Evolutionary conservation across 1,139 yeast genomes (phyloP), one percentile per base, ranked within the genome.

Genomic region (Tardiomyces depauwii): DNA sequence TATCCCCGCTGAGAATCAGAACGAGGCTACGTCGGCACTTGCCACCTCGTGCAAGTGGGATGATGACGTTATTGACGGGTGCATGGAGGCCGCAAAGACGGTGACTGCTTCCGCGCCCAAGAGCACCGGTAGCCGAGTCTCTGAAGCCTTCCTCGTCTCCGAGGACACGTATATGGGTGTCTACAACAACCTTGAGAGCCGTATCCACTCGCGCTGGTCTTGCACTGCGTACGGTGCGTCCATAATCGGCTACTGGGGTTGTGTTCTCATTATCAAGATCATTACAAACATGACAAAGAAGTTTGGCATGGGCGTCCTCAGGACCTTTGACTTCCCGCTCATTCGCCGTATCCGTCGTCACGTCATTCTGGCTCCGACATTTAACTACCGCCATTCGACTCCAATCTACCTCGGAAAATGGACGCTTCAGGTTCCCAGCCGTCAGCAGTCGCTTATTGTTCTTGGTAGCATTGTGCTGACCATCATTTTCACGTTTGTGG

Each of bases 391-490:
- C 10, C 36, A 30, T 11, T 30, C 36, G 5, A 30, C 36, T 3
- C 36, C 36, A 3, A 14, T 30, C 11, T 30, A 30, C 16, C 10
- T 30, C 5, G 36, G 36, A 30, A 30, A 30, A 11, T 30, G 36
- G 36, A 30, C 36, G 16, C 16, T 30, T 3, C 36, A 30, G 16
- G 16, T 54, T 13, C 67, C 67, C 1, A 59, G 65, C 0, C 51
- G 68, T 6, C 61, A 62, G 40, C 63, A 63, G 47, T 46, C 62
- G 2, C 30, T 63, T 2, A 53, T 61, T n/a, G 48, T 66, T 16
- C 18, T 52, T 2, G 56, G 56, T 1, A 64, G 61, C 45, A 25
- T 54, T 2, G 42, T 53, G 12, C 43, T 57, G 11, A 41, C 40
- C 13, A 28, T 55, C 7, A 44, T 46, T 4, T 45, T 52, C 27